A percentile compares a stretch with the other conserved stretches of the same genome.
Evolutionary conservation across 2,329 filamentous ascomycete species (phyloP).

Genomic region (Sarocladium strictum): DNA sequence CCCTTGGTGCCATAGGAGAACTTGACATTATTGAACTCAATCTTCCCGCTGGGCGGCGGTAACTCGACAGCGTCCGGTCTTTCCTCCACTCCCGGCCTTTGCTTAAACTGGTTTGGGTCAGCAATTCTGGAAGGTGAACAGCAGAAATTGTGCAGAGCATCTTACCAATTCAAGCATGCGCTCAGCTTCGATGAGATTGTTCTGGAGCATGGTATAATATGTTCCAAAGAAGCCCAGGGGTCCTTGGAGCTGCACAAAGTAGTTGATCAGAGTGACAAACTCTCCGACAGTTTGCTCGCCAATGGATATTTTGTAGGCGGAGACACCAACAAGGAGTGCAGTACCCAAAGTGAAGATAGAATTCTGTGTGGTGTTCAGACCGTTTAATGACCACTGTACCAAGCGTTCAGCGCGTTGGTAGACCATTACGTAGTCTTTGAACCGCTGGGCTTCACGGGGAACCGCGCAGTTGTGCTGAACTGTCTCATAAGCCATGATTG

Average conservation of each 20-base stretch:
- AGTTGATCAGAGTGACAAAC: constrained; percentile 51
- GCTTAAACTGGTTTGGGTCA: constrained; percentile 30
- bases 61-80: constrained; percentile 31
- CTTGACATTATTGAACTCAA: constrained; percentile 35
- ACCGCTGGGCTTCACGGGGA: constrained; percentile 50
- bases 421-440: constrained; percentile 42
- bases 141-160: not conserved
- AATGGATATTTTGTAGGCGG: constrained; percentile 55
- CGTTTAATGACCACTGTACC: constrained; percentile 49
- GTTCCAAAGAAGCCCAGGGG: constrained; percentile 56
- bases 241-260: constrained; percentile 55
- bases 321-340: constrained; percentile 54
- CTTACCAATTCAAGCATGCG: constrained; percentile 36
- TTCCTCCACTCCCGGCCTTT: constrained; percentile 36
- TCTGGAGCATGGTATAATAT: constrained; percentile 40
- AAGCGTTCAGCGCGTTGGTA: constrained; percentile 53
- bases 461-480: constrained; percentile 62
- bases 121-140: not conserved
- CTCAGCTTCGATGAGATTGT: constrained; percentile 40
- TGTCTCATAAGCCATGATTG: constrained; percentile 46
- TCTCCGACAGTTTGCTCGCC: constrained; percentile 46
- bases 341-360: constrained; percentile 57
- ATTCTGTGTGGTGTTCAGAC: constrained; percentile 57
- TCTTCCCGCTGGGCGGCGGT: constrained; percentile 26
- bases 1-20: constrained; percentile 36